Evolutionary conservation across 208 protist genomes (phyloP), one percentile per base, ranked within the genome.

Genomic region (Lotmaria passim): DNA sequence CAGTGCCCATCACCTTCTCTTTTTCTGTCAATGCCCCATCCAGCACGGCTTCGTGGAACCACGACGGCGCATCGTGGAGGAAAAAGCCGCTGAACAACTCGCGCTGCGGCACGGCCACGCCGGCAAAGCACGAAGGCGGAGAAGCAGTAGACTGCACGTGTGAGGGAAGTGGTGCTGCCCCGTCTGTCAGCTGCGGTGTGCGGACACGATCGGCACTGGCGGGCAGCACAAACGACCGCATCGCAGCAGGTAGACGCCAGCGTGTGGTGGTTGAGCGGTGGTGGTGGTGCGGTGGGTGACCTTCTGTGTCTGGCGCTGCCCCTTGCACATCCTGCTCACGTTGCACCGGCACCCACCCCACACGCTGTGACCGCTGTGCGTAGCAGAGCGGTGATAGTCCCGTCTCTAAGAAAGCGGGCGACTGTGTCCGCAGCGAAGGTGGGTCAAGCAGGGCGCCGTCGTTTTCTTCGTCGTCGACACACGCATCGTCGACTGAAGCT

Each of bases 21-120:
- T 1, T 12, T 50, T 50, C n/a, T n/a, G n/a, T n/a, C n/a, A n/a
- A n/a, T n/a, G n/a, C n/a, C n/a, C n/a, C n/a, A n/a, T n/a, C n/a
- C n/a, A 7, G 1, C 46, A 73, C 33, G 33, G 38, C 56, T 17
- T 44, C 12, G 6, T 24, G 10, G 56, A 55, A 73, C 67, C 67
- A 73, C 24, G 24, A 19, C 10, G 67, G 67, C 0, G 67, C 56
- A 36, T 63, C 56, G 26, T 73, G 44, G 0, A 43, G 21, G 46
- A 73, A 73, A 17, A 73, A 73, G 10, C 67, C 67, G 14, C 33
- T 48, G n/a, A 34, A 57, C 56, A 43, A 73, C 44, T 73, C 67
- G 7, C 41, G 14, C 24, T 44, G 55, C 8, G 67, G 67, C 56
- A 73, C 67, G 26, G 46, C 26, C 24, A 64, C 67, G 17, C 64